phyloP scores from a whole-genome alignment of 257 asterid species.

The Eucommia ulmoides region DNA sequence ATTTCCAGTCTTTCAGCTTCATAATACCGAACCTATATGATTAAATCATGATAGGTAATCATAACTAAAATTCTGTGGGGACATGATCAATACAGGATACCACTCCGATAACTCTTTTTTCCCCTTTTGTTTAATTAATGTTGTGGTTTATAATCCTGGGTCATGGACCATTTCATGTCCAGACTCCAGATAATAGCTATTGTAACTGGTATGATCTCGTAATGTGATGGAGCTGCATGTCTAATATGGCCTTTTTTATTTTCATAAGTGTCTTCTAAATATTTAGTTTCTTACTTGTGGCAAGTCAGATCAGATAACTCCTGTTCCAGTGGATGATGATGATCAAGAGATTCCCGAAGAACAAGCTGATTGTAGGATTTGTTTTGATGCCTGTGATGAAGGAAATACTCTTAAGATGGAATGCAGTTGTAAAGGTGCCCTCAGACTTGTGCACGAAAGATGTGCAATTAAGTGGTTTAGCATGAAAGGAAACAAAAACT shows the following conservation, averaged over 20 bases:
- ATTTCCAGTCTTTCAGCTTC: no score
- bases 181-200: no score
- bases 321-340: slow-evolving; percentile 33
- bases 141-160: no score
- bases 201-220: no score
- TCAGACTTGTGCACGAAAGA: slow-evolving; percentile 57
- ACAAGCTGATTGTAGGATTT: slow-evolving; percentile 91
- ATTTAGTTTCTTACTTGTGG: neutral
- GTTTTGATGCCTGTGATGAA: slow-evolving; percentile 76
- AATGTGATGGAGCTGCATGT: neutral
- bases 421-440: slow-evolving; percentile 93
- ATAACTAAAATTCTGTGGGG: no score
- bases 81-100: no score
- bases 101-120: no score
- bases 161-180: no score
- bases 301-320: slow-evolving; percentile 50
- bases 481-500: slow-evolving; percentile 39
- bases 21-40: no score
- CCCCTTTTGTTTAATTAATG: no score
- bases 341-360: slow-evolving; percentile 97
- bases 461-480: slow-evolving; percentile 95
- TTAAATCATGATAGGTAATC: no score
- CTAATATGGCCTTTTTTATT: neutral
- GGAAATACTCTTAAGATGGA: slow-evolving; percentile 68
- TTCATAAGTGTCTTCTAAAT: neutral